Conservation (phyloP, 805 yeast genomes). For the Kazachstania taianensis region DNA sequence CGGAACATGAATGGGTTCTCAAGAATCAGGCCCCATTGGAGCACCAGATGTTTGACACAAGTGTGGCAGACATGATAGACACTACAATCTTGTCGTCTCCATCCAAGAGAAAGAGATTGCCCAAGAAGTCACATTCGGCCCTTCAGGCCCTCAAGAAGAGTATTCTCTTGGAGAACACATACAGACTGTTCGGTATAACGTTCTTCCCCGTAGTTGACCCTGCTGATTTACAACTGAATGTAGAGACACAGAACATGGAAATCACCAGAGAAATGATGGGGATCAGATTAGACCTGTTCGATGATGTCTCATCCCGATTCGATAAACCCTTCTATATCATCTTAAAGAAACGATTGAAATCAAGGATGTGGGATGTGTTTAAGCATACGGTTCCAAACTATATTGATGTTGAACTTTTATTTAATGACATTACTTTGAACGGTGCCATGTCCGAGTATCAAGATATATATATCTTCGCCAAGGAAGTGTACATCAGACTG, state of each 20-base stretch:
- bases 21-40: slow-evolving; percentile 12
- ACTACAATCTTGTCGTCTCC: slow-evolving; percentile 23
- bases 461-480: slow-evolving; percentile 22
- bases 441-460: slow-evolving; percentile 7
- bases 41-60: slow-evolving; percentile 22
- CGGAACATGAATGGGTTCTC: slow-evolving; percentile 18
- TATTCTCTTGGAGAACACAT: slow-evolving; percentile 27
- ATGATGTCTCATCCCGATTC: slow-evolving; percentile 19
- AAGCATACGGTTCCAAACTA: slow-evolving; percentile 32
- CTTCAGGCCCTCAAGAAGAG: slow-evolving; percentile 8
- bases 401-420: slow-evolving; percentile 14
- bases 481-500: slow-evolving; percentile 18
- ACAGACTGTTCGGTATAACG: slow-evolving; percentile 33
- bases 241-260: slow-evolving; percentile 8
- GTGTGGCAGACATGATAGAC: slow-evolving; percentile 15
- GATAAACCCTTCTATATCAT: slow-evolving; percentile 31
- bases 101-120: slow-evolving; percentile 16
- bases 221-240: slow-evolving; percentile 14
- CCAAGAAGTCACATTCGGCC: neutral
- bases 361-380: slow-evolving; percentile 26
- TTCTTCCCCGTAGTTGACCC: slow-evolving; percentile 33
- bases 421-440: slow-evolving; percentile 11
- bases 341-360: slow-evolving; percentile 23
- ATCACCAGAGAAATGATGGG: slow-evolving; percentile 25
- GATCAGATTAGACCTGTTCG: slow-evolving; percentile 32